Evolutionary conservation across 768 basidiomycete genomes (phyloP), one percentile per base, ranked within the genome.

Genomic region (Holtermanniella nyarrowii): DNA sequence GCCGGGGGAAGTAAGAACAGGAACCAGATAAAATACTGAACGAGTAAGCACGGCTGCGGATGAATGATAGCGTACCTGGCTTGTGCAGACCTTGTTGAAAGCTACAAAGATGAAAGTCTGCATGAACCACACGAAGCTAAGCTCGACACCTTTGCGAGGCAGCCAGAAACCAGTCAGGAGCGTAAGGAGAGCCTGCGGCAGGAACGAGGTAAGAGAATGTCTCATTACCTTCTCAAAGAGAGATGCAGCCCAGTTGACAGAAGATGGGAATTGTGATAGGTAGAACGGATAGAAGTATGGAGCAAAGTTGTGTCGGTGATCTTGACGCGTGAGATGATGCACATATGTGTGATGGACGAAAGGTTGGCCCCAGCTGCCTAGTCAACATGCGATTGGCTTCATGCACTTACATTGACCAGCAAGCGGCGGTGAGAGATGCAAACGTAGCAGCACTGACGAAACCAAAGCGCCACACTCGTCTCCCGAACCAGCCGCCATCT

Each of bases 41-140:
- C 5, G 7, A 23, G n/a, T n/a, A n/a, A n/a, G n/a, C n/a, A n/a
- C 3, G 46, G 13, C 10, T 10, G 43, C 44, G 0, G 4, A 14
- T 10, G 21, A 2, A 31, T 5, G 12, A 12, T 23, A 11, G 68
- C 76, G 57, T 59, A 86, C 88, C 77, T 93, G 89, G 0, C 90
- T 95, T 0, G 95, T 99, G 78, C 91, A 95, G 46, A 99, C 95
- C 71, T 93, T 91, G 71, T 97, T 99, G 75, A 97, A 93, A 5
- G 88, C 73, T n/a, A 96, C 91, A 63, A 99, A 97, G 0, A 79
- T 74, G 31, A 78, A 78, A 1, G 95, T 97, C 72, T 96, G 91
- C 12, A 91, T 77, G 65, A 95, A 89, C 86, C 87, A 93, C 2
- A 85, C 77, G 57, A 90, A 84, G 5, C 81, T 77, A 2, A 96